Evolutionary conservation across 2,329 filamentous ascomycete genomes (phyloP), one percentile per base, ranked within the genome.

Genomic region (Ambrosiella xylebori): DNA sequence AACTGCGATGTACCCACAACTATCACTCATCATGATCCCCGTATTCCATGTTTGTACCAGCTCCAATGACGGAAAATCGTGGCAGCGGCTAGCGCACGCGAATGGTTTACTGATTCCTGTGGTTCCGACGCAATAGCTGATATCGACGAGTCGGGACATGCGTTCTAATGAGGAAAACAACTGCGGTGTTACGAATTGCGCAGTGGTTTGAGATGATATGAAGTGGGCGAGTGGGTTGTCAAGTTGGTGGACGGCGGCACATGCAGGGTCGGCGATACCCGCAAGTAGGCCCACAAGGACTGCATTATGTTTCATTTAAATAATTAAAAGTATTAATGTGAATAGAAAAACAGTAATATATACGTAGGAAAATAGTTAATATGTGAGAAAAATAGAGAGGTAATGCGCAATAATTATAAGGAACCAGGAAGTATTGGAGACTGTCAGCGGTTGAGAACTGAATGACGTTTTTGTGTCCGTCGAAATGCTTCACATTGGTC

Each of bases 1-100:
- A n/a, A 97, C 73, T 0, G 87, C 90, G 59, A 97, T 82, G 70
- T 95, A 98, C 61, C 93, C 93, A 69, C 89, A 96, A 64, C 87
- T 94, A 69, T 97, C 93, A 61, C 84, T 86, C 65, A 96, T 76
- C 37, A 96, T 74, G 9, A 84, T 76, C 0, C 93, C 93, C 0
- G 93, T 96, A 66, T 94, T 90, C 86, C 89, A 98, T 9, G 89
- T 87, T 68, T 78, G 82, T 60, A 93, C 75, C 38, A 98, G 77
- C 62, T 88, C 83, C 63, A 97, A 82, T 2, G 76, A 74, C 1
- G 86, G 81, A 62, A 97, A 96, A 59, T 96, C 88, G 41, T 74
- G 74, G 71, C 93, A 98, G 63, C 87, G 85, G 60, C 86, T 93
- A 12, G 84, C 78, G 70, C 93, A 98, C 38, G 77, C 72, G 68